Percentiles rank a stretch among this genome's conserved stretches.
Evolutionary conservation across 2,329 filamentous ascomycete genomes (phyloP).

Genomic region (Diaporthe citriasiana): DNA sequence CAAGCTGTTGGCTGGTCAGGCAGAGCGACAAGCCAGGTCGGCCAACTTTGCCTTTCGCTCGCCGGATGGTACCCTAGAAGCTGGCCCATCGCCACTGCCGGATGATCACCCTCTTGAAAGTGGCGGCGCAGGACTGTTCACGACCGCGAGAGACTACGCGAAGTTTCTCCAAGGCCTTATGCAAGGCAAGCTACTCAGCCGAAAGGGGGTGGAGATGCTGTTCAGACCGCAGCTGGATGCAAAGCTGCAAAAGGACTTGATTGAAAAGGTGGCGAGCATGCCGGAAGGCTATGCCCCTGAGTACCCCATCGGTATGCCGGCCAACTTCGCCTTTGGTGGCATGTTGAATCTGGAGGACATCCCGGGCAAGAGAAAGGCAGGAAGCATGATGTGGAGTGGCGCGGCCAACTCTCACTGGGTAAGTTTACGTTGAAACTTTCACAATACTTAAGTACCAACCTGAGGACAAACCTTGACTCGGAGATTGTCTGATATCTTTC

Average conservation of each 20-base stretch:
- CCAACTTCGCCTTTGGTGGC: constrained; percentile 36
- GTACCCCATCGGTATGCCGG: constrained; percentile 1
- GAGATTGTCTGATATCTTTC: not conserved
- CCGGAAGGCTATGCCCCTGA: constrained; percentile 14
- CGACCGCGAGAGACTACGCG: constrained; percentile 44
- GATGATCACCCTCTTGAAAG: constrained; percentile 42
- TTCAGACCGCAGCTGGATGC: constrained; percentile 46
- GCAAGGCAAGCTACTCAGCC: constrained; percentile 40
- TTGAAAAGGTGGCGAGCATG: constrained; percentile 17
- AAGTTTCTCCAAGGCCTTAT: constrained; percentile 43
- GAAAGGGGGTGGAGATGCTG: constrained; percentile 41
- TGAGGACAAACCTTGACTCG: no score
- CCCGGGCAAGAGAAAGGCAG: constrained; percentile 34
- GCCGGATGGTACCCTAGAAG: not conserved
- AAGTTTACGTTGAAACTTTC: not conserved
- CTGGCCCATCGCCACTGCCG: constrained; percentile 22
- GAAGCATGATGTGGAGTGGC: constrained; percentile 40
- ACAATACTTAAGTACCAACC: not conserved
- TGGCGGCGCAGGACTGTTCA: constrained; percentile 48
- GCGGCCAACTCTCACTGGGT: constrained; percentile 36
- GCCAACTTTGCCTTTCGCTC: constrained; percentile 27
- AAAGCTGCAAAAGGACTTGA: constrained; percentile 40
- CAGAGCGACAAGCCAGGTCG: not conserved
- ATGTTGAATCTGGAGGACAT: constrained; percentile 39
- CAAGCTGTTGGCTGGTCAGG: not conserved